Evolutionary conservation across 768 basidiomycete species (phyloP).

Genomic region (Trametes meyenii): DNA sequence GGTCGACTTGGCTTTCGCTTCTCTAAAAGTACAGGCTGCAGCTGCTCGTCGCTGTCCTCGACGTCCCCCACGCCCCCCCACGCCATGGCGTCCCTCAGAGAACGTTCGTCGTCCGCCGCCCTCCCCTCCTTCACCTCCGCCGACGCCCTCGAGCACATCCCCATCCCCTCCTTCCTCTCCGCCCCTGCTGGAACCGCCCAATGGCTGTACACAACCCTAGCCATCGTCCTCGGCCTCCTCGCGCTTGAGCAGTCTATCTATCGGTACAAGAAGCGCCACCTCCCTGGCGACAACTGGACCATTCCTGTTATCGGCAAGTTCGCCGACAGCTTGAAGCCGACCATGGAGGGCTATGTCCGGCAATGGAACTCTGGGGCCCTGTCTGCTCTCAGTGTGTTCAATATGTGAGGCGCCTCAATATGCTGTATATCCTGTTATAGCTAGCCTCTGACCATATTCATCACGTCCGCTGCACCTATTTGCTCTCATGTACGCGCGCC

Average conservation of each 20-base stretch:
- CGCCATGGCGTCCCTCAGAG: slow-evolving; percentile 39
- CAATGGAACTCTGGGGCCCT: slow-evolving; percentile 92
- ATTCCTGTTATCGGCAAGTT: slow-evolving; percentile 99
- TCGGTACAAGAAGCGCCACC: slow-evolving; percentile 82
- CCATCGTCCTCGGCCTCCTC: slow-evolving; percentile 74
- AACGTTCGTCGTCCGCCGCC: slow-evolving; percentile 38
- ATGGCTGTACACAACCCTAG: slow-evolving; percentile 73
- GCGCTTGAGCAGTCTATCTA: slow-evolving; percentile 88
- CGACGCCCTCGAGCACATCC: slow-evolving; percentile 47
- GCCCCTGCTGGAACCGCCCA: slow-evolving; percentile 33
- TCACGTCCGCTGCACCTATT: background rate
- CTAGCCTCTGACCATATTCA: slow-evolving; percentile 17
- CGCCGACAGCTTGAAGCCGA: slow-evolving; percentile 87
- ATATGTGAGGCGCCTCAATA: slow-evolving; percentile 62
- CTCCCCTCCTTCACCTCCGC: slow-evolving; percentile 48
- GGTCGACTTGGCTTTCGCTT: background rate
- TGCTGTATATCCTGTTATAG: slow-evolving; percentile 7
- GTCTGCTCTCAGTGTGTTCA: slow-evolving; percentile 92
- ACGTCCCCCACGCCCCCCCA: slow-evolving; percentile 6
- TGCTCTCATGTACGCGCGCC: slow-evolving; percentile 12
- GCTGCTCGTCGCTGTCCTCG: slow-evolving; percentile 13
- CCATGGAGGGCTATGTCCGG: slow-evolving; percentile 87
- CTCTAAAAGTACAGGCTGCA: background rate
- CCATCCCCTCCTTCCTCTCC: slow-evolving; percentile 49
- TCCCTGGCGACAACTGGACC: slow-evolving; percentile 90